phyloP scores from a whole-genome alignment of 805 yeast species.

The Candida pini region DNA sequence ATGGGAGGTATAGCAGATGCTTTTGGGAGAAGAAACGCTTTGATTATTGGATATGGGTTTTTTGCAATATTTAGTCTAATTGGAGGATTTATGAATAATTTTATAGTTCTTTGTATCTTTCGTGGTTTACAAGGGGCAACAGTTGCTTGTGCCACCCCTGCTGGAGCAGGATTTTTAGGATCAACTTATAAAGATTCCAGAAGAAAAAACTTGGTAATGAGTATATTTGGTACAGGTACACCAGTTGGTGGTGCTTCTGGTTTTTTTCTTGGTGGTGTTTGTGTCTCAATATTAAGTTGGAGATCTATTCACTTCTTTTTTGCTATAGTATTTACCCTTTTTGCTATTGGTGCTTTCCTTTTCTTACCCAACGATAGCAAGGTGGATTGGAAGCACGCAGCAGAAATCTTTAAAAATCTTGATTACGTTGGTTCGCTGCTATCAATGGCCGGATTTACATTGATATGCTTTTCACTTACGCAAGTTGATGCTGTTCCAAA shows the following conservation, averaged over 20 bases:
- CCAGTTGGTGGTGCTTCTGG: slow-evolving; percentile 43
- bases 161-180: slow-evolving; percentile 43
- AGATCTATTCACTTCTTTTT: slow-evolving; percentile 36
- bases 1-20: slow-evolving; percentile 45
- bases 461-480: slow-evolving; percentile 39
- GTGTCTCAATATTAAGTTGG: slow-evolving; percentile 35
- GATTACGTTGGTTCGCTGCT: slow-evolving; percentile 42
- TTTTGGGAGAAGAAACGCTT: slow-evolving; percentile 38
- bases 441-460: slow-evolving; percentile 34
- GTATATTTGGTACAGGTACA: slow-evolving; percentile 40
- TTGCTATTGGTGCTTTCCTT: slow-evolving; percentile 18
- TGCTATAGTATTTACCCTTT: slow-evolving; percentile 31
- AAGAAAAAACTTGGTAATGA: slow-evolving; percentile 39
- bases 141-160: slow-evolving; percentile 40
- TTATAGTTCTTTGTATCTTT: slow-evolving; percentile 33
- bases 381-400: slow-evolving; percentile 22
- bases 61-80: slow-evolving; percentile 31
- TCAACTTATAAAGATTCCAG: slow-evolving; percentile 33
- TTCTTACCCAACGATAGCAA: slow-evolving; percentile 33
- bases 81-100: slow-evolving; percentile 34
- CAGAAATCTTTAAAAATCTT: slow-evolving; percentile 19
- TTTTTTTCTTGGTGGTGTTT: slow-evolving; percentile 37
- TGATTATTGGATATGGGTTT: slow-evolving; percentile 29
- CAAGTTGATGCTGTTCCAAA: slow-evolving; percentile 35
- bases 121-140: slow-evolving; percentile 40